phyloP scores from a whole-genome alignment of 495 filamentous ascomycete species.

The Podospora pseudocomata region DNA sequence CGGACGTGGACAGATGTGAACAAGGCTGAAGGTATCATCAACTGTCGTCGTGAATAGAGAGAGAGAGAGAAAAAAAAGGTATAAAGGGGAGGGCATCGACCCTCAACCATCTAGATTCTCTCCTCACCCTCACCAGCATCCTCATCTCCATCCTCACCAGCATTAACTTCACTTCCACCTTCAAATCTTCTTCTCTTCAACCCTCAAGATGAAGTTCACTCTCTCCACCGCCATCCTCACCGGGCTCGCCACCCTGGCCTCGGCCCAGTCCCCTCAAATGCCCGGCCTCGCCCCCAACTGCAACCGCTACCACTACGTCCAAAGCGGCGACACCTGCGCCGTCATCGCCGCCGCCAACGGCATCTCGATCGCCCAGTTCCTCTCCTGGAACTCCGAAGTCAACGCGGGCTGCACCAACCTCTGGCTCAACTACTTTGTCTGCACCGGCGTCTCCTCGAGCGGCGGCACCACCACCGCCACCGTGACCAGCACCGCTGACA shows the following conservation, averaged over 20 bases:
- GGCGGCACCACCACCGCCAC: no score
- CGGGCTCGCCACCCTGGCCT: background rate
- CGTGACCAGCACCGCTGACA: no score
- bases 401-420: constrained; percentile 2
- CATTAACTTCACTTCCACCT: background rate
- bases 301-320: constrained; percentile 5
- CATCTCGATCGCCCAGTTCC: background rate
- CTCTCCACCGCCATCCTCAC: background rate
- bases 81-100: background rate
- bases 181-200: background rate
- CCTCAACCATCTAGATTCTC: background rate
- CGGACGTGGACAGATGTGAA: background rate
- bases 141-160: no score
- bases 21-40: background rate
- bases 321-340: background rate
- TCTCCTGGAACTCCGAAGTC: background rate
- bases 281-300: constrained; percentile 7
- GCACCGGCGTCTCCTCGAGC: background rate
- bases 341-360: background rate
- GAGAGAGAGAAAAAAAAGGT: background rate
- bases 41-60: background rate
- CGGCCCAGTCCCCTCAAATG: background rate
- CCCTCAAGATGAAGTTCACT: background rate
- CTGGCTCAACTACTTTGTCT: constrained; percentile 1
- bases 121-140: no score